phyloP scores from a whole-genome alignment of 331 rosid species.

The Acacia pycnantha region DNA sequence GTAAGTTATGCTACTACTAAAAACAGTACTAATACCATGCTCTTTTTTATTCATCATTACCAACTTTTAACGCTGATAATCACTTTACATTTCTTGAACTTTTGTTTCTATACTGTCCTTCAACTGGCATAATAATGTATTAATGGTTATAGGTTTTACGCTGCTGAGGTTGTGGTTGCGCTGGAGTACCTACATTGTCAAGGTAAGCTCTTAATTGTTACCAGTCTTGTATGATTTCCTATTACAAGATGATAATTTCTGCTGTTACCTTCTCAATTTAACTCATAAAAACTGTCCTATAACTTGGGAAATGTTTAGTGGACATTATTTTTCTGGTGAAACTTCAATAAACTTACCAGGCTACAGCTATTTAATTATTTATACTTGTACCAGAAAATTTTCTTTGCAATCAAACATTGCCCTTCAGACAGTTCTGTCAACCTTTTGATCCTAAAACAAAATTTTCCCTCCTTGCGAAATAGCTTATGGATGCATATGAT shows the following conservation, averaged over 20 bases:
- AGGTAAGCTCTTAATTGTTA: conserved; percentile 48
- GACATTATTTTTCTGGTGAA: conserved; percentile 15
- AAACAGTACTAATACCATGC: not conserved
- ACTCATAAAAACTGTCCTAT: not conserved
- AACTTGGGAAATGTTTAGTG: not conserved
- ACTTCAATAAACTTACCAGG: not conserved
- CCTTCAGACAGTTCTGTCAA: not conserved
- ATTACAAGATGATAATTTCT: not conserved
- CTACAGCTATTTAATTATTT: not conserved
- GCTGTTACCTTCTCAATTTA: conserved; percentile 10
- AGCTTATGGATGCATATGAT: not conserved
- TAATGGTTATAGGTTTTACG: conserved; percentile 67
- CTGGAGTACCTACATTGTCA: conserved; percentile 98
- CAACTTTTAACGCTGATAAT: not conserved
- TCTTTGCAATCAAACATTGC: not conserved
- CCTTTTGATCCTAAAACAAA: not conserved
- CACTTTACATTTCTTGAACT: not conserved
- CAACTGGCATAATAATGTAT: conserved; percentile 17
- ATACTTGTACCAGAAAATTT: not conserved
- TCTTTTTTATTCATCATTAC: not conserved
- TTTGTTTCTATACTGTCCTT: conserved; percentile 18
- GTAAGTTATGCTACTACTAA: conserved; percentile 39
- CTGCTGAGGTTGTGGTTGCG: conserved; percentile 83
- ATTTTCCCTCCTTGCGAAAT: not conserved
- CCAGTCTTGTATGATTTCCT: not conserved